Base-by-base conservation (phyloP, 2,329 filamentous ascomycete genomes). In the Talaromyces sp. region DNA sequence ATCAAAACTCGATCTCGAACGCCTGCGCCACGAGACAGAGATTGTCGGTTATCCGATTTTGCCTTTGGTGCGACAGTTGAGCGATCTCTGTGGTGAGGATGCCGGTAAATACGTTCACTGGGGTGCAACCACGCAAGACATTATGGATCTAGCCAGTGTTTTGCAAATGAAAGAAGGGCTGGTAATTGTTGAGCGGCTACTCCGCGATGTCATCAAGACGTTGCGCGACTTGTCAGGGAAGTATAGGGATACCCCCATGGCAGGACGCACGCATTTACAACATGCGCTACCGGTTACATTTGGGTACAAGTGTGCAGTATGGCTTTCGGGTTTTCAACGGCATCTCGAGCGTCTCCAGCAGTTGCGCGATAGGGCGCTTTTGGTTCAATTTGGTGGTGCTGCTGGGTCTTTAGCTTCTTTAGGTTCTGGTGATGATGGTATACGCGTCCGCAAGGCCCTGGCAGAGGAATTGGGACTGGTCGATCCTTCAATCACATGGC, bases 91-190 rank as follows among this genome's bases (percentile, higher is more conserved):
- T 28, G 69, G 67, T 14, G 69, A 73, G 34, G 66, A 72, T 5
- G 69, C 68, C 12, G 75, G 70, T n/a, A 75, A 78, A 62, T 85
- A 83, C 65, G 78, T 85, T 10, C 83, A 85, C 67, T 85, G 83
- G 83, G 83, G 83, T 8, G 82, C 83, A 1, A 85, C 83, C 0
- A 86, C 83, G 0, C 83, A 86, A 64, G 83, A 86, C 65, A 85
- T 85, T 62, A 85, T 85, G 83, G 83, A 85, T 64, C 72, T 80
- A 0, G 83, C 83, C 0, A 80, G 78, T 12, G 73, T 84, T 1
- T 66, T 86, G 8, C 83, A 85, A 65, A 83, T 85, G 69, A 80
- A 82, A 50, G 65, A 76, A 12, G 83, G 82, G 0, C 70, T 86
- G 14, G 69, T 72, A 0, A 76, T 85, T 16, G 76, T 85, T 4